phyloP scores from a whole-genome alignment of 1,284 basidiomycete genomes.

The Ganoderma lingzhi region DNA sequence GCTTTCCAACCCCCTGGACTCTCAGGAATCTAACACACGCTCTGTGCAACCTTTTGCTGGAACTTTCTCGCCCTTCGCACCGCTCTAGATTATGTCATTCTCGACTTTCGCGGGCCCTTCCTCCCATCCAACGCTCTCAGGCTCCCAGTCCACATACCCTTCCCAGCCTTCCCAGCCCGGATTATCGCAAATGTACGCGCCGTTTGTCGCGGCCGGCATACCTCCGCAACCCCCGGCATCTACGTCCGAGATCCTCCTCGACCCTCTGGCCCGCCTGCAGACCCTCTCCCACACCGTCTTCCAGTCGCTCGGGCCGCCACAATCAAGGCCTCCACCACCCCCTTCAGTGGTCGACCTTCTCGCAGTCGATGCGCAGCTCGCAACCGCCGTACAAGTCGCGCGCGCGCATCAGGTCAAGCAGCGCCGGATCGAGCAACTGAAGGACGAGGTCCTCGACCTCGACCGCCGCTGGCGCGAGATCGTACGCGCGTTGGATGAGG shows the following conservation, averaged over 20 bases:
- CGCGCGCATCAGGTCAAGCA: constrained; percentile 79
- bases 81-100: constrained; percentile 6
- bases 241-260: constrained; percentile 60
- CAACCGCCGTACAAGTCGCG: constrained; percentile 68
- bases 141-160: constrained; percentile 3
- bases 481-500: constrained; percentile 66
- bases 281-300: constrained; percentile 74
- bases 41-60: not conserved
- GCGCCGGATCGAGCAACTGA: constrained; percentile 71
- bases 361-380: constrained; percentile 65
- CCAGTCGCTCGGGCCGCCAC: constrained; percentile 71
- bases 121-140: not conserved
- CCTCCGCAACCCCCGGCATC: constrained; percentile 33
- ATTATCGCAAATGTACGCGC: constrained; percentile 21
- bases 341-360: constrained; percentile 71
- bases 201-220: constrained; percentile 1
- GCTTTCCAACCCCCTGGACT: not conserved
- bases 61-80: not conserved
- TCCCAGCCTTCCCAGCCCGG: constrained; percentile 12
- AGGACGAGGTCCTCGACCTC: constrained; percentile 71
- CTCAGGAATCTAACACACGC: too few species aligned
- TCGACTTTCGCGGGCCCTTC: constrained; percentile 8
- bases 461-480: constrained; percentile 73
- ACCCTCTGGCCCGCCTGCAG: constrained; percentile 69
- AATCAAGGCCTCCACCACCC: constrained; percentile 65